A percentile compares a stretch with the other conserved stretches of the same genome.
These are phyloP conservation scores for Daedaleopsis sinensis DNA, from an alignment of 768 basidiomycete genomes.

Conservation along the genomic window DNA sequence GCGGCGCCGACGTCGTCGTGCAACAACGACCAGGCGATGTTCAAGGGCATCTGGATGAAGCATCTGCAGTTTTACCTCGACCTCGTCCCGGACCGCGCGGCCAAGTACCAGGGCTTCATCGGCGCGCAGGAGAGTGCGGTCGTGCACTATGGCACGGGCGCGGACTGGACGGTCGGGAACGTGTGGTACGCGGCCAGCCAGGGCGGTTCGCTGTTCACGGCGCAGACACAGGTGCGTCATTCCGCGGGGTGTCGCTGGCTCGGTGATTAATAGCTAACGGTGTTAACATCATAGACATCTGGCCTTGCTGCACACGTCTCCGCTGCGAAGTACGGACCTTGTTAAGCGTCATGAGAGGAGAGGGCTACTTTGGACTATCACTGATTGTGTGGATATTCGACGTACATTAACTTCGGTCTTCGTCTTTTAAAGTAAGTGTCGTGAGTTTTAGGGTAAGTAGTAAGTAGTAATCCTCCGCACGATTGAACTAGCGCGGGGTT, in stretches of 20 bases:
- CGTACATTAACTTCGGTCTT: too few species aligned
- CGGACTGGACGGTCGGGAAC: conserved; percentile 34
- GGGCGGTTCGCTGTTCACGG: conserved; percentile 33
- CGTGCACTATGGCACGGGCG: conserved; percentile 5
- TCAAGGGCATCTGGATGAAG: conserved; percentile 21
- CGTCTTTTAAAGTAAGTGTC: too few species aligned
- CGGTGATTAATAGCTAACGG: too few species aligned
- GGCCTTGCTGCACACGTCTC: conserved; percentile 9
- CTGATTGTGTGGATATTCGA: too few species aligned
- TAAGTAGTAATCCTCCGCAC: too few species aligned
- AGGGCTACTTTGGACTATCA: too few species aligned
- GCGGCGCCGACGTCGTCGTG: conserved; percentile 11
- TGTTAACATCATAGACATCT: not conserved
- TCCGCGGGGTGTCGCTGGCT: too few species aligned
- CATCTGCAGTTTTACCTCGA: conserved; percentile 26
- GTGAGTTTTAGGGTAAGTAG: too few species aligned
- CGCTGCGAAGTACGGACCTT: conserved; percentile 10
- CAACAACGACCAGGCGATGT: conserved; percentile 17
- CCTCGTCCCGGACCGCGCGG: conserved; percentile 10
- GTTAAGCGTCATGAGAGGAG: not conserved
- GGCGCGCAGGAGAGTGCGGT: conserved; percentile 16
- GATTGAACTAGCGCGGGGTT: too few species aligned
- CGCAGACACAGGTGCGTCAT: conserved; percentile 23
- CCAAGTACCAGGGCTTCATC: conserved; percentile 19
- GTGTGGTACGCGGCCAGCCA: conserved; percentile 35